Evolutionary conservation across 495 filamentous ascomycete species (phyloP).

Genomic region (Hyaloscypha finlandica): DNA sequence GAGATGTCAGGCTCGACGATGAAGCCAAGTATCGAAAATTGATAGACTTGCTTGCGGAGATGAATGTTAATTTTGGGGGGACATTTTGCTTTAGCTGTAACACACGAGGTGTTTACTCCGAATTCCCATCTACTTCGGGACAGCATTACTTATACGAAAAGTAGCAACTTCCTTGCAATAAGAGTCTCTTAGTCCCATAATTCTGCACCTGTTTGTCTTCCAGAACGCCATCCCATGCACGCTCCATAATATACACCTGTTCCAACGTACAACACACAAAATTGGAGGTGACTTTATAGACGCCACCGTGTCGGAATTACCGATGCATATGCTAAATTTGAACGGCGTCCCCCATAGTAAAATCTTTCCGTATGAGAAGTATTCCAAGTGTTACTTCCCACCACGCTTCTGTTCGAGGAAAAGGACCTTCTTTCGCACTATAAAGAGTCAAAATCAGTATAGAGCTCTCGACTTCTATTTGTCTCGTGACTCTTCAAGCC

Average conservation of each 20-base stretch:
- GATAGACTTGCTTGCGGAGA: neutral
- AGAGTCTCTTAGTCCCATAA: neutral
- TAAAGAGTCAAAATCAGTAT: constrained; percentile 17
- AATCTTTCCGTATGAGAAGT: neutral
- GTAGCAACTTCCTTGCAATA: neutral
- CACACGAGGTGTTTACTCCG: neutral
- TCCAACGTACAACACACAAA: neutral
- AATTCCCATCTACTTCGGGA: neutral
- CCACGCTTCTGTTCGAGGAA: constrained; percentile 81
- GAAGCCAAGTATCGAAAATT: neutral
- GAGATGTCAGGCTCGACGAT: neutral
- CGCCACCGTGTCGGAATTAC: neutral
- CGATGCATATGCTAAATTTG: neutral
- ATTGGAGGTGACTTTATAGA: neutral
- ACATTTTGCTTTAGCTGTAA: neutral
- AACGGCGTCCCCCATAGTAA: neutral
- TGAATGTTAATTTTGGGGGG: neutral
- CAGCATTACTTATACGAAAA: neutral
- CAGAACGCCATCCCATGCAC: constrained; percentile 21
- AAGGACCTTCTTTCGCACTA: constrained; percentile 84
- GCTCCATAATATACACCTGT: constrained; percentile 5
- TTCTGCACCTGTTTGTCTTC: neutral
- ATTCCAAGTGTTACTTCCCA: constrained; percentile 6
- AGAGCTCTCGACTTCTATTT: neutral
- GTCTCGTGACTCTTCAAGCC: neutral